Base-by-base conservation (phyloP, 176 grass and related monocot genomes). In the Avena insularis region DNA sequence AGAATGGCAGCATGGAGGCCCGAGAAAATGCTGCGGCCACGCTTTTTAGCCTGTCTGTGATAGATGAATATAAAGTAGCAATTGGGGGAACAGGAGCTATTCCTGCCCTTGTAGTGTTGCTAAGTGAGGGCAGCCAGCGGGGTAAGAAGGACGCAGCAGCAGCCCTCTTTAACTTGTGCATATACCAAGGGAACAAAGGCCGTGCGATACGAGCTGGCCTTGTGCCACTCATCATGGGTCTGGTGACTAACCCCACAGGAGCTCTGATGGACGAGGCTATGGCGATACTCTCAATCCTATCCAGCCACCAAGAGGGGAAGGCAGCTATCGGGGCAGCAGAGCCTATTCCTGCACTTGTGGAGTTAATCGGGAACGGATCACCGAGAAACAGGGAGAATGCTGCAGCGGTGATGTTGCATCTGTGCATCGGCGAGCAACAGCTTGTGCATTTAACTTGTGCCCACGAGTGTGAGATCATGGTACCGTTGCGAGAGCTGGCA, bases 71-170 rank as follows among this genome's bases (percentile, higher is more conserved):
- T 82, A 99, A 99, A 83, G 87, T 99, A 62, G 85, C 54, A 56
- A 94, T 99, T 33, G 97, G 97, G 23, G 92, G 87, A 82, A 87
- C 83, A 55, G 92, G 92, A 23, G 97, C 97, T 58, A 91, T 99
- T 53, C 90, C 94, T 9, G 90, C 94, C n/a, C 87, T 99, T 69
- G 97, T 97, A 79, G 88, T 80, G 43, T 68, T 99, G 78, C 59
- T 99, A 72, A 93, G 89, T 47, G 94, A 99, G 80, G 97, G 97
- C 45, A 99, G 82, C 72, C 92, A 89, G 55, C 80, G 94, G 6
- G 97, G 97, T 14, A 99, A 94, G 91, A 97, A 94, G 83, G 97
- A 99, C 35, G 94, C 97, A 64, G 97, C 97, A 55, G 91, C 97
- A 46, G 94, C 97, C 15, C 93, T 99, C 8, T 99, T 99, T 85